Base-by-base conservation (phyloP, 1,284 basidiomycete genomes). In the Fomes fomentarius region DNA sequence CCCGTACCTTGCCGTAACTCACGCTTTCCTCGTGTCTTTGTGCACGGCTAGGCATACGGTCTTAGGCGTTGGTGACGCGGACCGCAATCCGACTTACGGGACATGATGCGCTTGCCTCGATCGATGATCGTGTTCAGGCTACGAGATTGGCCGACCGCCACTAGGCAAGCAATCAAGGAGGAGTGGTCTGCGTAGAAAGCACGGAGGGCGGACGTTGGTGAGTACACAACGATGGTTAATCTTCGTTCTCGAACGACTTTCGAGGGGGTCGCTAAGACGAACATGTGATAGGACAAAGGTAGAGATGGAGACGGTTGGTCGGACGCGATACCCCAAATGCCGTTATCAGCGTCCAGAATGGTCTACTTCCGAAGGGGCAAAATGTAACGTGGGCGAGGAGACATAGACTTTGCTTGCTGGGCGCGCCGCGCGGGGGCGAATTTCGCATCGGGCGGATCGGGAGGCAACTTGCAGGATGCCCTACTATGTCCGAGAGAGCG, bases 341-440 rank as follows among this genome's bases (percentile, higher is more conserved):
- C 51, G 54, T 49, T 57, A 60, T 60, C 58, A 44, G 38, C 19
- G 39, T 52, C 46, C 49, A 45, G 42, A 51, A 54, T 10, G 31
- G 58, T 48, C 33, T 24, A 45, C 47, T 54, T 57, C 58, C 55
- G 58, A 47, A 25, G 46, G 21, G 17, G 31, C 43, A 35, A 33
- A 39, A 30, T 47, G 37, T 19, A 47, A 40, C 52, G 52, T 50
- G 56, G 55, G 52, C 26, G 39, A 38, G 44, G 14, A 42, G 52
- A 41, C 46, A 35, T 5, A 8, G 49, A 14, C 50, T 52, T 57
- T 54, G 47, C 53, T 46, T 50, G 44, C n/a, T 10, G 34, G 35
- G 46, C 25, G 45, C 28, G 48, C 35, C 37, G 41, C 37, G 6
- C 21, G 15, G 50, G 28, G 40, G 30, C 35, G 15, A 24, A 41